Evolutionary conservation across 23 red algal genomes (phyloP), one percentile per base, ranked within the genome.

Genomic region (Gracilaria domingensis): DNA sequence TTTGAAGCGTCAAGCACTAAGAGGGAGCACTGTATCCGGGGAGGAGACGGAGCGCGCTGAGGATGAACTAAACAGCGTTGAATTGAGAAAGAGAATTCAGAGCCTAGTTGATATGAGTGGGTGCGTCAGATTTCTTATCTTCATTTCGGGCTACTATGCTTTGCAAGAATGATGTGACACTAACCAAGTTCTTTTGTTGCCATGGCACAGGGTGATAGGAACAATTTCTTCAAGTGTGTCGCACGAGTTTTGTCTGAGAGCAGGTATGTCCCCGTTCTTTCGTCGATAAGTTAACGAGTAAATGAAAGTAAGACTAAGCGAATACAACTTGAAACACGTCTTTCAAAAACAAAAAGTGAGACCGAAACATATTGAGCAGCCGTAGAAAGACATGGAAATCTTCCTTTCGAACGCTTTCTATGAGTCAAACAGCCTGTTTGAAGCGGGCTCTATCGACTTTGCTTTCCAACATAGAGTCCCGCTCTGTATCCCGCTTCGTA

Each of bases 401-500:
- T 12, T 51, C 48, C 48, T 21, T 60, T 5, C 18, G 18, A 8
- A 60, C 56, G 9, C 18, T 60, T 14, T 4, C 5, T 23, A 60
- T 60, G 56, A 45, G 4, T 45, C 42, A 45, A 45, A 45, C 42
- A 45, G 4, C 42, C 11, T 45, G 42, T 45, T 7, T 45, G 42
- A 11, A 28, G 26, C 8, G 23, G 25, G 16, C 60, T 30, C 60
- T 65, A 65, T 32, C 25, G 60, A 40, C 37, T 75, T 9, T 75
- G 69, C 69, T 18, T 40, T 57, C 44, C 40, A 57, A 60, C 35
- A 32, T 82, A 82, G 0, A 73, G 26, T 3, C 88, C 88, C 12
- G 88, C 88, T 24, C 88, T 75, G 55, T 83, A 92, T 33, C 88
- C 88, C 5, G 77, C 76, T 66, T 83, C 77, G 77, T 92, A 92